Conservation (phyloP, 768 basidiomycete species). For the Rhodotorula graminis region DNA sequence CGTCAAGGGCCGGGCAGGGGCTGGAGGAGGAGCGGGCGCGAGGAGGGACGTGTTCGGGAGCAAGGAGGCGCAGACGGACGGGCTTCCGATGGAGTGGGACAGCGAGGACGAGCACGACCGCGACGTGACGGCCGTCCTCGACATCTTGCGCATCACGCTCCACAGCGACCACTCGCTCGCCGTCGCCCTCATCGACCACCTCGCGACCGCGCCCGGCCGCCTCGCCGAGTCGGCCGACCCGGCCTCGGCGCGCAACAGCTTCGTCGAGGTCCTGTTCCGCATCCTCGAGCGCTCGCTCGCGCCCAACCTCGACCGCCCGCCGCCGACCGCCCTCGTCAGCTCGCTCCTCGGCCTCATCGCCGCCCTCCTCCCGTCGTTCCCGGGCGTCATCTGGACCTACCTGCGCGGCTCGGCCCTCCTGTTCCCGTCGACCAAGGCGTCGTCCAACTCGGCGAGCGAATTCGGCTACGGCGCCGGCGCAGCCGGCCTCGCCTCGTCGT, state of each 20-base stretch:
- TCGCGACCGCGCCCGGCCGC: slow-evolving; percentile 54
- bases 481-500: neutral
- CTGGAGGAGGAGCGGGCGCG: neutral
- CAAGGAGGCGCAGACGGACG: slow-evolving; percentile 2
- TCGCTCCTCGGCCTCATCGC: slow-evolving; percentile 70
- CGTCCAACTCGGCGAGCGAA: neutral
- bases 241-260: slow-evolving; percentile 55
- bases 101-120: slow-evolving; percentile 60
- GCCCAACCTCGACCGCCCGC: neutral
- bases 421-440: slow-evolving; percentile 53
- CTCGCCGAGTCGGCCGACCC: slow-evolving; percentile 43
- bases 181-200: slow-evolving; percentile 60
- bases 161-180: slow-evolving; percentile 62
- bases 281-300: slow-evolving; percentile 72
- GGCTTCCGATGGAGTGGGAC: slow-evolving; percentile 52
- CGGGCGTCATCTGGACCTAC: slow-evolving; percentile 82
- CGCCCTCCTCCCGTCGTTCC: slow-evolving; percentile 68
- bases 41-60: slow-evolving; percentile 30
- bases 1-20: neutral
- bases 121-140: slow-evolving; percentile 66
- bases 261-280: slow-evolving; percentile 73
- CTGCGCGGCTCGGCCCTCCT: slow-evolving; percentile 71
- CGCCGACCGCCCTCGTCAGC: slow-evolving; percentile 20
- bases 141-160: slow-evolving; percentile 72
- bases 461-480: neutral